phyloP scores from a whole-genome alignment of 2,329 filamentous ascomycete species.

The Rasamsonia emersonii region DNA sequence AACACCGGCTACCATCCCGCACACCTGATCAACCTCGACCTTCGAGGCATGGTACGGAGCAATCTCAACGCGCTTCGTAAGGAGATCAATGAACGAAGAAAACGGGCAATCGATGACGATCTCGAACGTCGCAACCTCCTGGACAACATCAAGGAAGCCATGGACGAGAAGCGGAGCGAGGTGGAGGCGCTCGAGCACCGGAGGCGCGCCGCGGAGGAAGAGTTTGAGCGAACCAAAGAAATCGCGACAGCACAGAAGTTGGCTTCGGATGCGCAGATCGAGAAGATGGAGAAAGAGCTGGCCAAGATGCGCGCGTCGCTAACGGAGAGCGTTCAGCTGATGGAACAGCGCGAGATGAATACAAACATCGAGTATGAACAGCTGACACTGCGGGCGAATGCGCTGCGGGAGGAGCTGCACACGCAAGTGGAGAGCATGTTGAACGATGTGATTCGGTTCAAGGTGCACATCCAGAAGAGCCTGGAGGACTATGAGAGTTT shows the following conservation, averaged over 20 bases:
- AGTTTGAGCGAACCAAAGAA: conserved; percentile 91
- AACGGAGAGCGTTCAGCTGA: conserved; percentile 76
- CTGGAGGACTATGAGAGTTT: conserved; percentile 92
- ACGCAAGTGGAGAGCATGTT: conserved; percentile 93
- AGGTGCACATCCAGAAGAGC: conserved; percentile 88
- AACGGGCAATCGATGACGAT: conserved; percentile 74
- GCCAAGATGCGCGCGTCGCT: conserved; percentile 80
- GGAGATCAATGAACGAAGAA: conserved; percentile 83
- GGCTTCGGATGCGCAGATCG: conserved; percentile 84
- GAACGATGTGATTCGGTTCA: conserved; percentile 97
- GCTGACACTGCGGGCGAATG: conserved; percentile 70
- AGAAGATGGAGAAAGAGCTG: conserved; percentile 98
- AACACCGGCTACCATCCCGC: conserved; percentile 82
- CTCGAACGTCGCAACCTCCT: conserved; percentile 91
- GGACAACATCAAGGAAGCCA: conserved; percentile 90
- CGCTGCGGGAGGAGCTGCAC: conserved; percentile 92
- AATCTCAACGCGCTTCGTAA: conserved; percentile 72
- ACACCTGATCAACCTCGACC: conserved; percentile 80
- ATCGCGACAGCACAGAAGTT: conserved; percentile 78
- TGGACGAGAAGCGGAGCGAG: conserved; percentile 89
- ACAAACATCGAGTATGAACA: conserved; percentile 96
- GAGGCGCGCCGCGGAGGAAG: conserved; percentile 78
- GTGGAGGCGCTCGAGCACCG: conserved; percentile 86
- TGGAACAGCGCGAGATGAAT: conserved; percentile 94
- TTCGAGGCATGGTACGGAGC: conserved; percentile 72